Base-by-base conservation (phyloP, 2,329 filamentous ascomycete species). In the Colletotrichum caudatum region DNA sequence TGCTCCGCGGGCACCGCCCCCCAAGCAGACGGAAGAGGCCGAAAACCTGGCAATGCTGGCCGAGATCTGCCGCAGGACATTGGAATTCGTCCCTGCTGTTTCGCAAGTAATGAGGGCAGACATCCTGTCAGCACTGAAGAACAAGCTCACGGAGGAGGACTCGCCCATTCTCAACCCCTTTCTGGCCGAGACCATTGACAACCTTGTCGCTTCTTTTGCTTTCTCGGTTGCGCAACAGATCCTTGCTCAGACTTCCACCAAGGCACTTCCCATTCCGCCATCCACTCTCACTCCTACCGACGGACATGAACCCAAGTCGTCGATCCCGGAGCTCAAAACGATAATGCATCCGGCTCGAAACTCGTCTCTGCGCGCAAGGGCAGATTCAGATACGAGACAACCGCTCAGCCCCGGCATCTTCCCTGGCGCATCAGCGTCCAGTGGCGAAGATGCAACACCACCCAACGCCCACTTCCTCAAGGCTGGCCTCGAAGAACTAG, bases 21-120 rank as follows among this genome's bases (percentile, higher is more conserved):
- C 84, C 0, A 86, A 85, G 33, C 84, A 84, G 50, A 83, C 84
- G 0, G 88, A 90, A 53, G 91, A 93, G 72, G 79, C 86, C 0
- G 94, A 97, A 79, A 92, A 97, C 76, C 82, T 98, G 33, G 84
- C 88, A 12, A 89, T 94, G 73, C 87, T 98, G n/a, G 92, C 94
- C 1, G 94, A 98, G 77, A 90, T 98, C 37, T 97, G 94, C 78
- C 90, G 91, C 72, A 89, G 95, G 69, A 91, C 94, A 1, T 87
- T 96, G 12, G 91, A 93, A 73, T 98, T 98, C 76, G 92, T 98
- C 48, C 92, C 93, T 1, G 89, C 92, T 50, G 91, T 94, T 48
- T 93, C 94, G 3, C 90, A 93, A 64, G 90, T 94, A 29, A 90
- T 98, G 83, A 89, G 94, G 64, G 88, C 90, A 66, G 96, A 98